Percentiles rank a stretch among this genome's conserved stretches.
Evolutionary conservation across 805 yeast genomes (phyloP).

Genomic region (Komagataella kurtzmanii): DNA sequence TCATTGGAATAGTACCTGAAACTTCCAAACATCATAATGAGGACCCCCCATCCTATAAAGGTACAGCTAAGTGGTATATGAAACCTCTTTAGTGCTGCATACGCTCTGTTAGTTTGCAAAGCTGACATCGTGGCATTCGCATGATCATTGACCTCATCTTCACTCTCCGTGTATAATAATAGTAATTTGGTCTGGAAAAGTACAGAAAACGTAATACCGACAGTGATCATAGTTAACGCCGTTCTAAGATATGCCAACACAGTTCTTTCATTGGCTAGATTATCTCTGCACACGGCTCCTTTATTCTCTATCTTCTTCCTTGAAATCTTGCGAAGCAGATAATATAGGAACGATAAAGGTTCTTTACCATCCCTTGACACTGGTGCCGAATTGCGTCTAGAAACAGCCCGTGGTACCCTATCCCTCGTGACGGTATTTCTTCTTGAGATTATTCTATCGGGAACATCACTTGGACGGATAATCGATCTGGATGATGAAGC

Average conservation of each 20-base stretch:
- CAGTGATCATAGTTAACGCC: conserved; percentile 32
- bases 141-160: background rate
- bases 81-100: background rate
- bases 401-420: background rate
- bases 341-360: background rate
- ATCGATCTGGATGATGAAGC: background rate
- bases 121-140: background rate
- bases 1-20: background rate
- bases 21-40: background rate
- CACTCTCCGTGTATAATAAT: background rate
- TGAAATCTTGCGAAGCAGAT: background rate
- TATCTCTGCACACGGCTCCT: background rate
- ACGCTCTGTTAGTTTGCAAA: background rate
- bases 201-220: conserved; percentile 42
- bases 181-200: conserved; percentile 16
- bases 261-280: conserved; percentile 49
- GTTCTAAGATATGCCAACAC: conserved; percentile 49
- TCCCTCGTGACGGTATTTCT: background rate
- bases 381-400: background rate
- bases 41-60: background rate
- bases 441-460: background rate
- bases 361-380: background rate
- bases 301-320: background rate
- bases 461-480: background rate
- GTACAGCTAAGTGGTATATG: background rate